These are phyloP conservation scores for Pharus latifolius DNA, from an alignment of 176 grass and related monocot species.

Conservation along the genomic window DNA sequence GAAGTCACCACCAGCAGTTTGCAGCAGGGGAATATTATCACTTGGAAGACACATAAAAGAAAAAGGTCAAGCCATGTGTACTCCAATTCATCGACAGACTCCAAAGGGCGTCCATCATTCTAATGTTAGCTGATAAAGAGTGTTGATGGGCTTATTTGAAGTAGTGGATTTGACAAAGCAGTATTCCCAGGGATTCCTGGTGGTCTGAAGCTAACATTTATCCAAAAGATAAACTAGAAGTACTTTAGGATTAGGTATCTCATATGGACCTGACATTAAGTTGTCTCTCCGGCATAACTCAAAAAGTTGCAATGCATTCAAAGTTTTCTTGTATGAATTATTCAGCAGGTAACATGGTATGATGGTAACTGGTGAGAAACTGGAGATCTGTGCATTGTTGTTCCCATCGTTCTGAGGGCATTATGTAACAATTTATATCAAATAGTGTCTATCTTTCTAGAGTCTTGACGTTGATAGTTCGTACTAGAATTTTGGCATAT, in stretches of 20 bases:
- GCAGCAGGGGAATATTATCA: constrained; percentile 42
- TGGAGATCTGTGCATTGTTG: neutral
- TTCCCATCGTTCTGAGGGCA: neutral
- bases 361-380: neutral
- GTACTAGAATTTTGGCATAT: no score
- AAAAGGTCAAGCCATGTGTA: constrained; percentile 67
- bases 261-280: neutral
- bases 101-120: constrained; percentile 38
- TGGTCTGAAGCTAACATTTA: neutral
- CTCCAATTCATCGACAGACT: constrained; percentile 25
- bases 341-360: no score
- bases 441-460: no score
- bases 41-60: constrained; percentile 79
- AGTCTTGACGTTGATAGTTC: no score
- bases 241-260: constrained; percentile 1
- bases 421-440: no score
- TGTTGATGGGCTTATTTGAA: neutral
- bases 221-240: neutral
- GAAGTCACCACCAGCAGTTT: constrained; percentile 41
- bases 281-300: neutral
- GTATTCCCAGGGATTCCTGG: neutral
- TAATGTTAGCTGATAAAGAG: neutral
- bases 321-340: neutral
- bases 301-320: neutral
- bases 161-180: neutral